A percentile compares a stretch with the other conserved stretches of the same genome.
phyloP scores from a whole-genome alignment of 2,329 filamentous ascomycete species.

The Claviceps cyperi region DNA sequence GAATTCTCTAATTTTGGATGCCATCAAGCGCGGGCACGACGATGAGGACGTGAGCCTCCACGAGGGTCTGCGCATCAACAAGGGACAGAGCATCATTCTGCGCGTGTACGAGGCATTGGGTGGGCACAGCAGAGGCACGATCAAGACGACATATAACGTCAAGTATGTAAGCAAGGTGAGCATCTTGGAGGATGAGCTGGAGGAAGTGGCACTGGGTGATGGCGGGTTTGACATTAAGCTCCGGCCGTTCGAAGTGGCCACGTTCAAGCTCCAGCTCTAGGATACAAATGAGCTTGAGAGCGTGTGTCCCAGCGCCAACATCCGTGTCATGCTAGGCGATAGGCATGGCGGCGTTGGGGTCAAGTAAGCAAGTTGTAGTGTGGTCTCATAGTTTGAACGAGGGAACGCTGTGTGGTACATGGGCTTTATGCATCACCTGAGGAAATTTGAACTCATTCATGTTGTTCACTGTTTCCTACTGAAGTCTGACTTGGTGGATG shows the following conservation, averaged over 20 bases:
- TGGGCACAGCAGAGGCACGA: conserved; percentile 58
- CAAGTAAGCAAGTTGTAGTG: background rate
- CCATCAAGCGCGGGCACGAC: conserved; percentile 85
- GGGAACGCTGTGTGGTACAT: too few relatives aligned
- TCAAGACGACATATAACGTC: conserved; percentile 55
- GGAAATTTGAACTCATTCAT: too few relatives aligned
- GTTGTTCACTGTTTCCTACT: too few relatives aligned
- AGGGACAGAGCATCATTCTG: conserved; percentile 67
- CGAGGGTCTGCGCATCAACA: conserved; percentile 46
- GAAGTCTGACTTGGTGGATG: too few relatives aligned
- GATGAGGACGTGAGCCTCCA: conserved; percentile 56
- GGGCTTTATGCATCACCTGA: too few relatives aligned
- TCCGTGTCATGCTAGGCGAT: conserved; percentile 8
- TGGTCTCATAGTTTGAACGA: too few relatives aligned
- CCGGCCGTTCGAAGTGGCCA: conserved; percentile 74
- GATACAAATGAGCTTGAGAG: conserved; percentile 14
- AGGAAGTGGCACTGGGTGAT: conserved; percentile 40
- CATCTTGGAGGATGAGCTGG: conserved; percentile 72
- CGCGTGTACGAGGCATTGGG: conserved; percentile 82
- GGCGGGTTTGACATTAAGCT: conserved; percentile 47
- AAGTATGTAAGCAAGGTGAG: conserved; percentile 73
- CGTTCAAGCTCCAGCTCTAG: conserved; percentile 50
- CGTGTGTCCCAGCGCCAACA: conserved; percentile 10
- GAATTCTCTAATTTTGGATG: conserved; percentile 64
- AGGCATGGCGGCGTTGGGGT: background rate